Conservation (phyloP, 768 basidiomycete species). For the Kwoniella europaea region DNA sequence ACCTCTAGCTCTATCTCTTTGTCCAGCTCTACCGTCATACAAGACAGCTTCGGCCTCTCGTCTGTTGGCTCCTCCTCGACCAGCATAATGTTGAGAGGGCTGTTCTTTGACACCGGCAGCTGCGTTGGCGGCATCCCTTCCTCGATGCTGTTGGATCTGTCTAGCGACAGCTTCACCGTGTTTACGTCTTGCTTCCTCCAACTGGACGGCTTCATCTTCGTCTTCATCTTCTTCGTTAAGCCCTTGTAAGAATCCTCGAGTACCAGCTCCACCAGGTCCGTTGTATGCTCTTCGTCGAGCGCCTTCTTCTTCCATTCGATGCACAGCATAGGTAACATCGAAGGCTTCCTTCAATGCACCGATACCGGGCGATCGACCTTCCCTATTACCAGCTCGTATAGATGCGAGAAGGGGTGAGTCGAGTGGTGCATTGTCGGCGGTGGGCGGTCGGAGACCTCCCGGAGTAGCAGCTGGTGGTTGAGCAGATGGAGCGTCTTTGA, state of each 20-base stretch:
- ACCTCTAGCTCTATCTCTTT: constrained; percentile 65
- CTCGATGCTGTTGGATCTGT: constrained; percentile 59
- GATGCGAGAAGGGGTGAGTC: constrained; percentile 91
- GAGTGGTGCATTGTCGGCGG: constrained; percentile 62
- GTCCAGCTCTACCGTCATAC: constrained; percentile 74
- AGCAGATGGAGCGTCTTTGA: constrained; percentile 63
- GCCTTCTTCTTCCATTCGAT: constrained; percentile 99
- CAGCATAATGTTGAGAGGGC: constrained; percentile 58
- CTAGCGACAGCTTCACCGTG: constrained; percentile 60
- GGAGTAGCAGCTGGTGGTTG: constrained; percentile 65
- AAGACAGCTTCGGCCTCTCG: constrained; percentile 60
- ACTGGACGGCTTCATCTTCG: constrained; percentile 63
- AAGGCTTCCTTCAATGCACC: constrained; percentile 96
- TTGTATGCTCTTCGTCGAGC: constrained; percentile 81
- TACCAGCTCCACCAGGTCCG: constrained; percentile 76
- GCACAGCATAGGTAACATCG: constrained; percentile 97
- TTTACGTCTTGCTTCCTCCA: constrained; percentile 64
- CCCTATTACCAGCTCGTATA: constrained; percentile 71
- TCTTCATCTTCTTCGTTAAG: constrained; percentile 94
- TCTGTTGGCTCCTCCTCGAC: constrained; percentile 61
- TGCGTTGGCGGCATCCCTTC: constrained; percentile 55
- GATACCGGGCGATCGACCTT: constrained; percentile 87
- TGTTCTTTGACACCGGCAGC: constrained; percentile 55
- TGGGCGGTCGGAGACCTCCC: constrained; percentile 50
- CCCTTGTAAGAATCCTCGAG: constrained; percentile 75